Evolutionary conservation across 2,329 filamentous ascomycete genomes (phyloP).

Genomic region (Mycosphaerella sp.): DNA sequence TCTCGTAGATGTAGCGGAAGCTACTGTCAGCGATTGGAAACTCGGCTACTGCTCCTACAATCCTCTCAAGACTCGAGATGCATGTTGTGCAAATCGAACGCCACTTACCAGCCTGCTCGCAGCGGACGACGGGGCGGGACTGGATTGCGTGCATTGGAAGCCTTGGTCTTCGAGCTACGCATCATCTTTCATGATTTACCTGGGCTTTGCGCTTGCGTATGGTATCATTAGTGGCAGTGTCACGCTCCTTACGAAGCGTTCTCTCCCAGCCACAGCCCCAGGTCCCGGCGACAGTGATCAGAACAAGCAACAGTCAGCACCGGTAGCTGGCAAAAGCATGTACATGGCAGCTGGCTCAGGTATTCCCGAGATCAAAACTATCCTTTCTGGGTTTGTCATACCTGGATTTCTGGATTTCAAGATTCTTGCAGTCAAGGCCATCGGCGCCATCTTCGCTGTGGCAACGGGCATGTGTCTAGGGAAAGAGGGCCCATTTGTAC

Average conservation of each 20-base stretch:
- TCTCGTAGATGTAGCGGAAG: constrained; percentile 50
- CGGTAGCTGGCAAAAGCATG: constrained; percentile 45
- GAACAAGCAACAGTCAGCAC: constrained; percentile 17
- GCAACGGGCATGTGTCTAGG: constrained; percentile 56
- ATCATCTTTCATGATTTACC: constrained; percentile 44
- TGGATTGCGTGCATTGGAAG: constrained; percentile 39
- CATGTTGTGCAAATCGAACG: constrained; percentile 42
- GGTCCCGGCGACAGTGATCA: constrained; percentile 32
- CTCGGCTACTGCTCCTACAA: constrained; percentile 49
- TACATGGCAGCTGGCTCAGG: constrained; percentile 56
- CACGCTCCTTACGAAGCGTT: constrained; percentile 47
- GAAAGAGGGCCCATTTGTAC: constrained; percentile 58
- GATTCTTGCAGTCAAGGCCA: constrained; percentile 51
- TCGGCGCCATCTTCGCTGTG: constrained; percentile 55
- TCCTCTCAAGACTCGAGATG: constrained; percentile 43
- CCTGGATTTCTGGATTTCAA: constrained; percentile 52
- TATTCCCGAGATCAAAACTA: constrained; percentile 58
- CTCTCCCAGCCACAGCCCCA: constrained; percentile 42
- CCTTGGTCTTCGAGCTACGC: constrained; percentile 42
- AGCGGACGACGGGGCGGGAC: background rate
- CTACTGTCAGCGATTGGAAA: constrained; percentile 53
- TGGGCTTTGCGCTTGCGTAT: constrained; percentile 46
- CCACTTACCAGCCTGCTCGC: constrained; percentile 31
- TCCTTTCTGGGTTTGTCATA: constrained; percentile 56
- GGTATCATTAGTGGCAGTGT: constrained; percentile 46